Percentiles rank a stretch among this genome's conserved stretches.
These are phyloP conservation scores for Podospora appendiculata DNA, from an alignment of 495 filamentous ascomycete species.

Conservation along the genomic window DNA sequence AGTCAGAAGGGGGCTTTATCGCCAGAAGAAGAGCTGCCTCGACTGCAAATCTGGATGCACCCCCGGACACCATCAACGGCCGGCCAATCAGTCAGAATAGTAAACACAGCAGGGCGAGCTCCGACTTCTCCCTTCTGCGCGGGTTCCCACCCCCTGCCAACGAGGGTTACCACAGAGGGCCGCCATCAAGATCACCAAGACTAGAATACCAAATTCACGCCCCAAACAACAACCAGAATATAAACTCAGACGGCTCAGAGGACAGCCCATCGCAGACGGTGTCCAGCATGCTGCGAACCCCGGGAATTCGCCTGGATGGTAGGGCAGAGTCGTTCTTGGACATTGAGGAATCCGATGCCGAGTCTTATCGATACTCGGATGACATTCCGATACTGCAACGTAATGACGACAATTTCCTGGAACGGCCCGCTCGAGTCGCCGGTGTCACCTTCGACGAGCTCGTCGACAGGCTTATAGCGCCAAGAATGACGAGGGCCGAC, in stretches of 20 bases:
- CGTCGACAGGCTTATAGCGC: constrained; percentile 73
- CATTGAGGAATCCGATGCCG: constrained; percentile 51
- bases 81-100: constrained; percentile 46
- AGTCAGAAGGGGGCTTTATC: constrained; percentile 14
- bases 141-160: constrained; percentile 26
- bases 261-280: constrained; percentile 31
- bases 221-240: constrained; percentile 7
- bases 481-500: constrained; percentile 78
- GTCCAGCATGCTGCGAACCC: constrained; percentile 36
- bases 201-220: constrained; percentile 16
- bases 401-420: constrained; percentile 39
- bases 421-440: constrained; percentile 41
- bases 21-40: constrained; percentile 41
- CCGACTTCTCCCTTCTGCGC: constrained; percentile 49
- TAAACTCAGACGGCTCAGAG: constrained; percentile 20
- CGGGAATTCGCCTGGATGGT: constrained; percentile 36
- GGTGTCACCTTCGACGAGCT: constrained; percentile 80
- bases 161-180: constrained; percentile 25
- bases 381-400: constrained; percentile 55
- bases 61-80: constrained; percentile 30
- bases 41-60: constrained; percentile 44
- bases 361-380: constrained; percentile 47
- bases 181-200: constrained; percentile 21
- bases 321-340: constrained; percentile 47
- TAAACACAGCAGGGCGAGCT: constrained; percentile 56